Percentiles rank a stretch among this genome's conserved stretches.
Conservation (phyloP, 2,329 filamentous ascomycete species). For the Neodidymelliopsis sp. region DNA sequence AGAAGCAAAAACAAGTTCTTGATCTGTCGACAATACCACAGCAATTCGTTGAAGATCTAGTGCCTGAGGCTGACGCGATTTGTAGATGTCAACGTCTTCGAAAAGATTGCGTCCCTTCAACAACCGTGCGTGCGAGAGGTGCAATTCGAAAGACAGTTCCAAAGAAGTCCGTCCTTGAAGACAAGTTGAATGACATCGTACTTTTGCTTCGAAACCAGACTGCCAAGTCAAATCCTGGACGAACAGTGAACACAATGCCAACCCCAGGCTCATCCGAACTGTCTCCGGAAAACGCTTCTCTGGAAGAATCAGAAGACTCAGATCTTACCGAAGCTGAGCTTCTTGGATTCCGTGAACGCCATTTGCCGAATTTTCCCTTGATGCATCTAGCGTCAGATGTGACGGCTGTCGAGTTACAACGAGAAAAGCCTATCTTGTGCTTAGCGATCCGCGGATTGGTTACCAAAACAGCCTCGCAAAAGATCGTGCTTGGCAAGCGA, state of each 20-base stretch:
- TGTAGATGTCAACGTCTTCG: conserved; percentile 25
- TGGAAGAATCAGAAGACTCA: not conserved
- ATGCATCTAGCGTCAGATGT: conserved; percentile 14
- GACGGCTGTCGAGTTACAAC: conserved; percentile 15
- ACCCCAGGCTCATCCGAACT: conserved; percentile 17
- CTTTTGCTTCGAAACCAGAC: conserved; percentile 30
- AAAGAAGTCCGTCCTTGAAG: conserved; percentile 34
- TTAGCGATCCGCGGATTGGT: conserved; percentile 30
- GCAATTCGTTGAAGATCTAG: no score
- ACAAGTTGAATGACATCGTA: conserved; percentile 43
- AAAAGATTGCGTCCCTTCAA: conserved; percentile 24
- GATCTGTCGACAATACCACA: no score
- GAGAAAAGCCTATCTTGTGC: conserved; percentile 18
- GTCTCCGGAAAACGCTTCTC: not conserved
- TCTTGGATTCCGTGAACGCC: conserved; percentile 11
- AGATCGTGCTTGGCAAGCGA: conserved; percentile 25
- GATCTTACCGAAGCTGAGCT: conserved; percentile 21
- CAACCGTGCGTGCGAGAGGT: conserved; percentile 15
- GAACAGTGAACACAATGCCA: conserved; percentile 5
- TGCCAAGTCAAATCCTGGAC: conserved; percentile 7
- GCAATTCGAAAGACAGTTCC: conserved; percentile 5
- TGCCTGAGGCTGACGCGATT: not conserved
- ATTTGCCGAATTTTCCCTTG: conserved; percentile 25
- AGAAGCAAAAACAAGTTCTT: not conserved
- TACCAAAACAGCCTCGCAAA: conserved; percentile 20